These are phyloP conservation scores for Arthrobotrys megalospora DNA, from an alignment of 2,329 filamentous ascomycete genomes.

Conservation along the genomic window DNA sequence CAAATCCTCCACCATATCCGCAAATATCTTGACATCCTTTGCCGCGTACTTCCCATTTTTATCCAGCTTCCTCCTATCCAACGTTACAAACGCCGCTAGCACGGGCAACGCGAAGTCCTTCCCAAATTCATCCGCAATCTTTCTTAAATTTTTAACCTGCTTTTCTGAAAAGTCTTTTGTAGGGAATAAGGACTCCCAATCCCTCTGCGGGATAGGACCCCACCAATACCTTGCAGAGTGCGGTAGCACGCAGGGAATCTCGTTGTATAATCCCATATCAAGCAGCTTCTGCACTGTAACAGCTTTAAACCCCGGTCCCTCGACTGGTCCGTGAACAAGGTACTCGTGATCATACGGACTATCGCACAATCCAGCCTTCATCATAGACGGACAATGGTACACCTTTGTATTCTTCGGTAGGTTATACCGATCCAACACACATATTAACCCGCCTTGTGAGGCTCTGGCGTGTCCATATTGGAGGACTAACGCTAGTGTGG, in stretches of 20 bases:
- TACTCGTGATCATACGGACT: constrained; percentile 56
- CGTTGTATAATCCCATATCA: constrained; percentile 45
- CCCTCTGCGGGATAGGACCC: constrained; percentile 37
- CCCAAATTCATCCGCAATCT: constrained; percentile 44
- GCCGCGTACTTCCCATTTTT: constrained; percentile 36
- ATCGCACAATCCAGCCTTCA: constrained; percentile 51
- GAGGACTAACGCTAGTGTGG: constrained; percentile 40
- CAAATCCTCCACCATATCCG: constrained; percentile 45
- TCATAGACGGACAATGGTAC: constrained; percentile 53
- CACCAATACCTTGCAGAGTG: constrained; percentile 47
- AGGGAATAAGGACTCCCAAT: constrained; percentile 46
- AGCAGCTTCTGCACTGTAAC: constrained; percentile 44
- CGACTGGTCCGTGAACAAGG: constrained; percentile 54
- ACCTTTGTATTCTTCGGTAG: constrained; percentile 53
- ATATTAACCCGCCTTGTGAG: constrained; percentile 36
- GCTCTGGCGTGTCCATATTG: constrained; percentile 51
- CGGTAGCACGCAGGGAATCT: constrained; percentile 47
- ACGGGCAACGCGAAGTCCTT: constrained; percentile 45
- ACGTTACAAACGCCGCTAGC: constrained; percentile 37
- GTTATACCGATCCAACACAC: constrained; percentile 51
- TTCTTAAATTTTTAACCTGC: constrained; percentile 38
- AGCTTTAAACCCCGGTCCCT: constrained; percentile 52
- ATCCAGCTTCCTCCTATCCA: constrained; percentile 53
- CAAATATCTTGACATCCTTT: constrained; percentile 52
- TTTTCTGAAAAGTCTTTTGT: constrained; percentile 26